phyloP scores from a whole-genome alignment of 495 filamentous ascomycete species.

The Neurospora sp. region DNA sequence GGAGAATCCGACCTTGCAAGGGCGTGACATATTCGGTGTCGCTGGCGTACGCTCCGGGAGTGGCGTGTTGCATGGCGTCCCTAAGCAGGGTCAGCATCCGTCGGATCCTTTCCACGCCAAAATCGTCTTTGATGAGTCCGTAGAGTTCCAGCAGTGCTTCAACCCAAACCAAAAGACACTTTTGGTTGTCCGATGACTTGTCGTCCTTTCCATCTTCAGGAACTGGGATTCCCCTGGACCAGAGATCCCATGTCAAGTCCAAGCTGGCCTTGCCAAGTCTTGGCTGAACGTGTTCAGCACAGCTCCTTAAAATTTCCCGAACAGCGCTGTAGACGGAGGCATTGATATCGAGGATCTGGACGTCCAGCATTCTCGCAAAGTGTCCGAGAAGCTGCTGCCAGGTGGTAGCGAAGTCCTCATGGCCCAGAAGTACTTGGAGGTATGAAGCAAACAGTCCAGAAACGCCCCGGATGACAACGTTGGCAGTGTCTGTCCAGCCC shows the following conservation, averaged over 20 bases:
- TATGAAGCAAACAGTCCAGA: constrained; percentile 59
- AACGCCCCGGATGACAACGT: constrained; percentile 60
- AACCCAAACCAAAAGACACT: constrained; percentile 69
- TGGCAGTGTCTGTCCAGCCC: constrained; percentile 69
- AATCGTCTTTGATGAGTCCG: constrained; percentile 56
- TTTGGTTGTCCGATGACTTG: constrained; percentile 55
- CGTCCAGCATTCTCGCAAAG: constrained; percentile 48
- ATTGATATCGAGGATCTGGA: constrained; percentile 56
- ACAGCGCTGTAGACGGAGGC: constrained; percentile 62
- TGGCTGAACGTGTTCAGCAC: constrained; percentile 33
- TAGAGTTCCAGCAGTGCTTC: constrained; percentile 69
- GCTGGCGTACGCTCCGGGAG: constrained; percentile 63
- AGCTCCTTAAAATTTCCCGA: constrained; percentile 52
- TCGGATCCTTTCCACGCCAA: constrained; percentile 51
- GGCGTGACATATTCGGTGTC: constrained; percentile 79
- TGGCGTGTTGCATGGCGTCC: constrained; percentile 45
- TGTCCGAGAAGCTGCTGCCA: constrained; percentile 63
- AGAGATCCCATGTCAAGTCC: constrained; percentile 60
- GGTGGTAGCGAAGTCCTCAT: constrained; percentile 48
- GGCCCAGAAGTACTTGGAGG: constrained; percentile 47
- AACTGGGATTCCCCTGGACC: constrained; percentile 54
- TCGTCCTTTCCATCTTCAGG: constrained; percentile 32
- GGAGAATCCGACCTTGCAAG: constrained; percentile 64
- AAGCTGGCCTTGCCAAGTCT: constrained; percentile 48
- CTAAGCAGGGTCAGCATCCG: constrained; percentile 53